Base-by-base conservation (phyloP, 352 stramenopile genomes). In the Globisporangium sylvaticum region DNA sequence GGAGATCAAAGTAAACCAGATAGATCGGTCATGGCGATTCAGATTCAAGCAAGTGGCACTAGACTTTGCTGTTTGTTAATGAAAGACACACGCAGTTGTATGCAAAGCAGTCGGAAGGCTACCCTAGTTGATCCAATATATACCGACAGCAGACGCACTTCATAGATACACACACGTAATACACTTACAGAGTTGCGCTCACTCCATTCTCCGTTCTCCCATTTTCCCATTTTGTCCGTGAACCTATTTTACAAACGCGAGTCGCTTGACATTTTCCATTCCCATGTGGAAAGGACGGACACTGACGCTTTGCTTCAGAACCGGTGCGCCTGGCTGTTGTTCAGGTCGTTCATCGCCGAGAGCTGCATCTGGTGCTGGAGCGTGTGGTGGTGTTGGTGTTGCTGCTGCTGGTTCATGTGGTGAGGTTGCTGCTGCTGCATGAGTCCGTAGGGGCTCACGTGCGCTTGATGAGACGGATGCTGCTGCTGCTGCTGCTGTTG, bases 321-420 rank as follows among this genome's bases (percentile, higher is more conserved):
- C 29, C 61, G 46, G 31, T 77, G 70, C 12, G 52, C 70, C 20
- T 72, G 65, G 44, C 67, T 67, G 62, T 58, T 62, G 44, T 73
- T 73, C 58, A 54, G 58, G 34, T 77, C 68, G 25, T 55, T 70
- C 73, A 79, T 80, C 12, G 72, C 52, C 3, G 73, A 76, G 46
- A 79, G 58, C 53, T 77, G 71, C n/a, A 74, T 50, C 56, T 80
- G 74, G 1, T 75, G 62, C 27, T 58, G 60, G 12, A 58, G 60
- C 5, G 58, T 18, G 15, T 65, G 60, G 15, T 48, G 39, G 3
- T 64, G 58, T 0, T 55, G 58, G 0, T 64, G 58, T 10, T 54
- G 58, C 32, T 52, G 57, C 22, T 63, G 58, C 15, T 58, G 48
- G 31, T 20, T 61, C 61, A 66, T 59, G 24, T 22, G 37, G 31